Percentiles rank a stretch among this genome's conserved stretches.
Conservation (phyloP, 768 basidiomycete genomes). For the Leccinum boreale region DNA sequence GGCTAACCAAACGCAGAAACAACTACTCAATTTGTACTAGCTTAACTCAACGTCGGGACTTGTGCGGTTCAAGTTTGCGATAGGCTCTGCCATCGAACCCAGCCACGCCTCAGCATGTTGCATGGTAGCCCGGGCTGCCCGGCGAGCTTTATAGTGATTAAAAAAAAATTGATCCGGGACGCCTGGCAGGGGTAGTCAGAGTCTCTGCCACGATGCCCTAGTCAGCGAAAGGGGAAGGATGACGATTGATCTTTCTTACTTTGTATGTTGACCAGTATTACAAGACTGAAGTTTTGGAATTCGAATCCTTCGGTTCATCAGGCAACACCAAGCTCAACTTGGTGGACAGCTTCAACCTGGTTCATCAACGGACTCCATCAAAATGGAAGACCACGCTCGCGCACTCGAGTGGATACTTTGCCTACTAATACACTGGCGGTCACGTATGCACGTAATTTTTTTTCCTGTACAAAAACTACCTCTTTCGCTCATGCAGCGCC, state of each 20-base stretch:
- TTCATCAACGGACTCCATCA: constrained; percentile 4
- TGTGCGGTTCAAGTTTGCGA: background rate
- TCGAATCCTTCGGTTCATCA: background rate
- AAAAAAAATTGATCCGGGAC: background rate
- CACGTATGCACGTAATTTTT: constrained; percentile 8
- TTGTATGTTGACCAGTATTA: background rate
- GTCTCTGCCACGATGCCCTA: background rate
- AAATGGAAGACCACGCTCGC: constrained; percentile 16
- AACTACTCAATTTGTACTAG: background rate
- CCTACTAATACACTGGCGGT: background rate
- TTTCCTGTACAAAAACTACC: constrained; percentile 1
- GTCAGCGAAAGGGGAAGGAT: background rate
- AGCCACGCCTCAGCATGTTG: background rate
- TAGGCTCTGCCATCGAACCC: background rate
- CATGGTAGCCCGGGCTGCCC: background rate
- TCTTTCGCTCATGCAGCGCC: constrained; percentile 1
- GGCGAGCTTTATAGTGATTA: constrained; percentile 3
- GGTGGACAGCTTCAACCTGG: constrained; percentile 3
- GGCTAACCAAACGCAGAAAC: background rate
- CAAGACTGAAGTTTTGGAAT: constrained; percentile 2
- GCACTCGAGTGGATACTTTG: background rate
- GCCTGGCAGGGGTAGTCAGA: background rate
- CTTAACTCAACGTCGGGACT: background rate
- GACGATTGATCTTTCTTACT: background rate
- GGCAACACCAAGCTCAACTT: constrained; percentile 2